These are phyloP conservation scores for Herpomyces periplanetae DNA, from an alignment of 2,329 filamentous ascomycete species.

Conservation along the genomic window DNA sequence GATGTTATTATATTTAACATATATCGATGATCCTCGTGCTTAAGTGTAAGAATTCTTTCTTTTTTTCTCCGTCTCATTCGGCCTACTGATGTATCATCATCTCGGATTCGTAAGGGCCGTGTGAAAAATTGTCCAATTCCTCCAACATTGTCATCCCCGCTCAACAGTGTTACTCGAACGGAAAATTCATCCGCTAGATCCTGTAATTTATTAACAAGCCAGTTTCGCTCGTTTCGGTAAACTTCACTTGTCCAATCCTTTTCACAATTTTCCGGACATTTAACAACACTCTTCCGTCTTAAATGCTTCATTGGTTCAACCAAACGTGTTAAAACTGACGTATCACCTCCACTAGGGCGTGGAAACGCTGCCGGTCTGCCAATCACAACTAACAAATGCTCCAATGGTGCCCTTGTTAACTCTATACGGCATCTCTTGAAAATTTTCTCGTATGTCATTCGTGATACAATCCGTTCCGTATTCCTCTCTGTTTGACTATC, in stretches of 20 bases:
- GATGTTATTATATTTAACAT: constrained; percentile 89
- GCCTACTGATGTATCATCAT: too few relatives aligned
- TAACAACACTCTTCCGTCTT: constrained; percentile 49
- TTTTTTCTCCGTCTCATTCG: too few relatives aligned
- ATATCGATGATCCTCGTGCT: constrained; percentile 72
- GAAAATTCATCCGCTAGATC: constrained; percentile 75
- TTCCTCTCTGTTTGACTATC: constrained; percentile 70
- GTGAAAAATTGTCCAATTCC: constrained; percentile 83
- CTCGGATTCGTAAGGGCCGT: too few relatives aligned
- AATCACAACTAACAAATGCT: constrained; percentile 55
- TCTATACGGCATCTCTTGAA: constrained; percentile 55
- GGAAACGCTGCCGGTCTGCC: constrained; percentile 55
- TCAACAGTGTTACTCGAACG: constrained; percentile 56
- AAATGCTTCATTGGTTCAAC: constrained; percentile 70
- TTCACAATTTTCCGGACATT: constrained; percentile 63
- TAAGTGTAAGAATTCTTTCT: constrained; percentile 35
- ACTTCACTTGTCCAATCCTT: constrained; percentile 93
- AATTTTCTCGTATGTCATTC: constrained; percentile 46
- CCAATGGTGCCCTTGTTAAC: constrained; percentile 41
- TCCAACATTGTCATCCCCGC: constrained; percentile 70
- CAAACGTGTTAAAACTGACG: constrained; percentile 10
- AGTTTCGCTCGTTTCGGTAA: constrained; percentile 58
- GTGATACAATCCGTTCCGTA: constrained; percentile 34
- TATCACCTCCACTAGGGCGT: constrained; percentile 18
- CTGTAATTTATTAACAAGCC: constrained; percentile 61